Evolutionary conservation across 768 basidiomycete species (phyloP).

Genomic region (Tephrocybe sp.): DNA sequence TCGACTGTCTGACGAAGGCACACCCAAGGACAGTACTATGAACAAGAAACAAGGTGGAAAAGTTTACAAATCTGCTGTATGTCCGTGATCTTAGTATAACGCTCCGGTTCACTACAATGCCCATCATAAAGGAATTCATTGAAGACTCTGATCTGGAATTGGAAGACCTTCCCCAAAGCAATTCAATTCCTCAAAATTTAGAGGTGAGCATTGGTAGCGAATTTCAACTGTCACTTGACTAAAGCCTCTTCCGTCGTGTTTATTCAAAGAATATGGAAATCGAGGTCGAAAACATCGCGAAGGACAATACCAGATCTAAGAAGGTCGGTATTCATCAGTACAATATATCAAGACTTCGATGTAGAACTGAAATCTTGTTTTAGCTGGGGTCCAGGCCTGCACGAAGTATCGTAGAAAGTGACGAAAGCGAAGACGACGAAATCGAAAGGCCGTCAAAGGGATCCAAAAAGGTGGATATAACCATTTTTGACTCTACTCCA

Average conservation of each 20-base stretch:
- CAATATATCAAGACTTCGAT: no score
- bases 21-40: neutral
- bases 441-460: no score
- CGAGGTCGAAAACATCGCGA: neutral
- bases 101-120: neutral
- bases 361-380: no score
- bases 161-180: slow-evolving; percentile 22
- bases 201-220: neutral
- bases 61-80: slow-evolving; percentile 38
- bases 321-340: no score
- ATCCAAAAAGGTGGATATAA: no score
- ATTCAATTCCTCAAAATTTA: neutral
- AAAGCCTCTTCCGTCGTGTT: no score
- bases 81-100: neutral
- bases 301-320: no score
- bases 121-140: slow-evolving; percentile 28
- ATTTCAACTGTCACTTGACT: neutral
- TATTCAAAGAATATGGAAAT: slow-evolving; percentile 1
- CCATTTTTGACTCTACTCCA: no score
- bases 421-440: no score
- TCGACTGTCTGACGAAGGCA: no score
- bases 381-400: no score
- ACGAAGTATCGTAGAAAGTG: no score
- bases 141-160: slow-evolving; percentile 34
- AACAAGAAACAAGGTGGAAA: slow-evolving; percentile 14